Percentiles rank a stretch among this genome's conserved stretches.
phyloP scores from a whole-genome alignment of 2,329 filamentous ascomycete genomes.

The Cladosporium sp. region DNA sequence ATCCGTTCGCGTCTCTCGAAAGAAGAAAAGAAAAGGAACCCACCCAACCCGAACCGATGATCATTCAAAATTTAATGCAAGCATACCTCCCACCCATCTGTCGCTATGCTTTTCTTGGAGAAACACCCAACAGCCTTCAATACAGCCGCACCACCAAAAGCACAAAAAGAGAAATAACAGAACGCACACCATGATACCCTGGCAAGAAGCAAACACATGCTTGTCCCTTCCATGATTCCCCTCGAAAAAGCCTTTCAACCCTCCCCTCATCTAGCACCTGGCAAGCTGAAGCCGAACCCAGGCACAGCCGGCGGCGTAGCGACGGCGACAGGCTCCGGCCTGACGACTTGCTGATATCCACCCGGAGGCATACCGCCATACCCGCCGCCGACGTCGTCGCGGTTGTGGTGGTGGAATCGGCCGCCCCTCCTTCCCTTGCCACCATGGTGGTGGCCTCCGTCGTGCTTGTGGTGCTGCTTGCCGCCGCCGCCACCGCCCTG shows the following conservation, averaged over 20 bases:
- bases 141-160: background rate
- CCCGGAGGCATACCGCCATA: slow-evolving; percentile 22
- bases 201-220: background rate
- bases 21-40: background rate
- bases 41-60: background rate
- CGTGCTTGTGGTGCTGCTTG: slow-evolving; percentile 8
- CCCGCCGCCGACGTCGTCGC: slow-evolving; percentile 19
- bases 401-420: slow-evolving; percentile 20
- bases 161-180: background rate
- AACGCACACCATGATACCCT: background rate
- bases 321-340: slow-evolving; percentile 41
- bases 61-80: background rate
- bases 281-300: slow-evolving; percentile 40
- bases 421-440: slow-evolving; percentile 27
- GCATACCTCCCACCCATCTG: background rate
- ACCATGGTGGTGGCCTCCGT: slow-evolving; percentile 15
- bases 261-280: slow-evolving; percentile 6
- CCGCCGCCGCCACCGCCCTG: background rate
- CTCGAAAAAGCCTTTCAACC: background rate
- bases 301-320: slow-evolving; percentile 43
- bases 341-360: slow-evolving; percentile 17
- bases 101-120: background rate
- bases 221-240: background rate
- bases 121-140: background rate
- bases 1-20: background rate